phyloP scores from a whole-genome alignment of 202 grass and related monocot species.

The Sporobolus alterniflorus region DNA sequence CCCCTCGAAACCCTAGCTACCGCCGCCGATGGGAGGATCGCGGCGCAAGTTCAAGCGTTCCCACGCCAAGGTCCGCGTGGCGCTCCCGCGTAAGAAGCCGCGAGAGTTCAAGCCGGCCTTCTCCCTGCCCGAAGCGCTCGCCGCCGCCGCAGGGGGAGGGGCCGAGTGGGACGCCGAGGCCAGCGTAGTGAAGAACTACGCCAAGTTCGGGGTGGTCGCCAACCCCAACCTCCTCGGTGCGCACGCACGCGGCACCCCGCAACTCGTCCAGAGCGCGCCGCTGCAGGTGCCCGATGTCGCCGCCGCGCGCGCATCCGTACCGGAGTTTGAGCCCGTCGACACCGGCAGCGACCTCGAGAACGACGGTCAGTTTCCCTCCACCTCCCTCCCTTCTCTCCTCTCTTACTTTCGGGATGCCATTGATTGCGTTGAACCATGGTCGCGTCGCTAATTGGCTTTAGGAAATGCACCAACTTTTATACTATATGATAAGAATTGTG shows the following conservation, averaged over 20 bases:
- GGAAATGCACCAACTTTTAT: too few relatives aligned
- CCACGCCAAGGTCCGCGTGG: constrained; percentile 73
- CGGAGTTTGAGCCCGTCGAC: constrained; percentile 73
- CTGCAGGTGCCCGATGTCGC: constrained; percentile 67
- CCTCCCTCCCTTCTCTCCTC: background rate
- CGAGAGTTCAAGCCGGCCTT: constrained; percentile 80
- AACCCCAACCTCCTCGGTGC: constrained; percentile 88
- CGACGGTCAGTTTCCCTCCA: constrained; percentile 57
- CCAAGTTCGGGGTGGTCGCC: constrained; percentile 76
- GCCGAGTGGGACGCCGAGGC: constrained; percentile 70
- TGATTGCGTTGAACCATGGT: background rate
- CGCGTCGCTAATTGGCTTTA: background rate
- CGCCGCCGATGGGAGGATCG: constrained; percentile 69
- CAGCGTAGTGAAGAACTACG: constrained; percentile 89
- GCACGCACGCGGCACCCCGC: constrained; percentile 60
- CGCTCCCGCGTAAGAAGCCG: constrained; percentile 73
- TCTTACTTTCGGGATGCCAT: background rate
- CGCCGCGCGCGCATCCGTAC: constrained; percentile 23
- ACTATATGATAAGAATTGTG: too few relatives aligned
- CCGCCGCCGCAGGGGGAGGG: constrained; percentile 49
- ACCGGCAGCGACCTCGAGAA: constrained; percentile 71
- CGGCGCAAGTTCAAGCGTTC: constrained; percentile 92
- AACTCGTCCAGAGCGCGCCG: constrained; percentile 52
- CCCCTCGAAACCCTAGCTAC: constrained; percentile 17
- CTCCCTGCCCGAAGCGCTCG: constrained; percentile 61